Percentiles rank a stretch among this genome's conserved stretches.
phyloP scores from a whole-genome alignment of 2,329 filamentous ascomycete species.

The Diaporthe longicolla region DNA sequence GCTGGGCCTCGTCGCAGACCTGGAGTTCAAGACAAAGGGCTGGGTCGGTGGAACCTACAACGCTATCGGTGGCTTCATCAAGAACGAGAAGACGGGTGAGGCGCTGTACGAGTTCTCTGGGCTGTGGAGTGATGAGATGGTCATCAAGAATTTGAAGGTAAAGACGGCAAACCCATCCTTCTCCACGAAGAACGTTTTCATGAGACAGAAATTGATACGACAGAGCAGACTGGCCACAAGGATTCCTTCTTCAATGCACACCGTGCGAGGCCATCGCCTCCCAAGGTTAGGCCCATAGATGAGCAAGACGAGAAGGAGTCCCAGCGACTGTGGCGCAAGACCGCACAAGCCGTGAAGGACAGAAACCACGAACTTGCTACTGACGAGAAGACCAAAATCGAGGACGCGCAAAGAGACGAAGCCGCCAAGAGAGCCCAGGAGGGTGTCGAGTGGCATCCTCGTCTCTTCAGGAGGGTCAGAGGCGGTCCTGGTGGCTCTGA shows the following conservation, averaged over 20 bases:
- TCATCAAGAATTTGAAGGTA: conserved; percentile 85
- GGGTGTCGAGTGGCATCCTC: conserved; percentile 88
- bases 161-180: conserved; percentile 47
- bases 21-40: conserved; percentile 99
- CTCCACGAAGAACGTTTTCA: too few relatives aligned
- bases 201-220: conserved; percentile 39
- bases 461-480: conserved; percentile 83
- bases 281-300: conserved; percentile 80
- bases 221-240: conserved; percentile 83
- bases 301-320: conserved; percentile 95
- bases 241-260: conserved; percentile 91
- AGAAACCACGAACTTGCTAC: conserved; percentile 91
- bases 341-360: conserved; percentile 84
- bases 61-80: conserved; percentile 92
- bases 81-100: conserved; percentile 88
- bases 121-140: conserved; percentile 96
- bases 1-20: conserved; percentile 85
- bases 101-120: conserved; percentile 92
- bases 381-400: conserved; percentile 95
- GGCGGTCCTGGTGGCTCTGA: conserved; percentile 79
- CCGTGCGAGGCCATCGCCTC: conserved; percentile 81
- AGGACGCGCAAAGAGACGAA: conserved; percentile 92
- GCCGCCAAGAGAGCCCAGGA: conserved; percentile 84
- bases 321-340: conserved; percentile 87
- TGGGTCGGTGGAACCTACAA: conserved; percentile 98